phyloP scores from a whole-genome alignment of 2,329 filamentous ascomycete genomes.

The Albifimbria verrucaria region DNA sequence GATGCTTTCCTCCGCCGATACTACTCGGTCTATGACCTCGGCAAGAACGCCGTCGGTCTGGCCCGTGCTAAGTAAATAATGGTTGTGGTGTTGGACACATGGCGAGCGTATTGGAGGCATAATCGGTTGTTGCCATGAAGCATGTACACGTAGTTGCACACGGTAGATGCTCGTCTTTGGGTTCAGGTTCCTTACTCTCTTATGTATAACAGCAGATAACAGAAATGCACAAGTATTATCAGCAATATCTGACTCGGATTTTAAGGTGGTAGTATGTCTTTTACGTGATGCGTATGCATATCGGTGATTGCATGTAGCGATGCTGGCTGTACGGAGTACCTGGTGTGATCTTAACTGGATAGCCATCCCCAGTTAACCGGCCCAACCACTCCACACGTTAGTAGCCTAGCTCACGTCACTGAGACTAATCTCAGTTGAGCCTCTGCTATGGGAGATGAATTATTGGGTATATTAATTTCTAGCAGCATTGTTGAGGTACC shows the following conservation, averaged over 20 bases:
- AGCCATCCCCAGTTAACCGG: no score
- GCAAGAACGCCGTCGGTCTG: conserved; percentile 82
- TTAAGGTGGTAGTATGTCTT: not conserved
- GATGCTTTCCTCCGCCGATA: conserved; percentile 81
- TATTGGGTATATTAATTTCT: no score
- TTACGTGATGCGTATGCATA: no score
- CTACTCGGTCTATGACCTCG: conserved; percentile 96
- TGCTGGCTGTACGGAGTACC: no score
- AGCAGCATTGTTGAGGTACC: no score
- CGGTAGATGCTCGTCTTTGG: not conserved
- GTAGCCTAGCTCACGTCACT: no score
- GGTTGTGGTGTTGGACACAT: conserved; percentile 1
- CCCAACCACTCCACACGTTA: no score
- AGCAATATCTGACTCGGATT: conserved; percentile 1
- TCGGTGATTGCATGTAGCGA: no score
- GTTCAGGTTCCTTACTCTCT: conserved; percentile 9
- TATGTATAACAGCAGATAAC: conserved; percentile 11
- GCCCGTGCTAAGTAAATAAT: conserved; percentile 68
- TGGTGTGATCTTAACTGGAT: no score
- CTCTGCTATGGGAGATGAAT: no score
- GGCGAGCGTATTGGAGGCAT: not conserved
- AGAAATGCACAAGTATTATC: not conserved
- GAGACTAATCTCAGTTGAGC: no score
- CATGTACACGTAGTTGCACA: not conserved
- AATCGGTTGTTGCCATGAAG: not conserved